Conservation (phyloP, 768 basidiomycete species). For the Auriculariales sp. region DNA sequence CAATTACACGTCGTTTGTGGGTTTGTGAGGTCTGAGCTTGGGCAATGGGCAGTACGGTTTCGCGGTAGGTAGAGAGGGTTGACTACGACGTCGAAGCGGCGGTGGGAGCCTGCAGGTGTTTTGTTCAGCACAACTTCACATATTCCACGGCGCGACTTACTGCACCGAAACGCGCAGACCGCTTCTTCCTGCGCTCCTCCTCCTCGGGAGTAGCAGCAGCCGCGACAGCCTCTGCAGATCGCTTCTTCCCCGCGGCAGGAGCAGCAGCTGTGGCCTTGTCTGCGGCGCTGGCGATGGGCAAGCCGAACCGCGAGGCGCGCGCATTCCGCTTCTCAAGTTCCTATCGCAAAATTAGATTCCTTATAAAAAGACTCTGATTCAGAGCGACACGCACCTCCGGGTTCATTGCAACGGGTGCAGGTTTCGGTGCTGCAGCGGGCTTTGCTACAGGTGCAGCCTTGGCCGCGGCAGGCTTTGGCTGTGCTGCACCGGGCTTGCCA, state of each 20-base stretch:
- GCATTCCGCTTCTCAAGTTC: slow-evolving; percentile 33
- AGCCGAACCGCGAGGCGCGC: slow-evolving; percentile 44
- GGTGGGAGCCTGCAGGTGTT: too few species aligned
- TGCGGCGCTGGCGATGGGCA: slow-evolving; percentile 3
- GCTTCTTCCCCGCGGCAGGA: slow-evolving; percentile 13
- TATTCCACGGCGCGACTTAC: too few species aligned
- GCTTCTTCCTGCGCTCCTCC: slow-evolving; percentile 37
- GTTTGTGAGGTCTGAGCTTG: too few species aligned
- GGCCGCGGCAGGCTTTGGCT: slow-evolving; percentile 14
- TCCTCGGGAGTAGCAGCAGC: slow-evolving; percentile 46
- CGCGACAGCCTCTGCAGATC: slow-evolving; percentile 16
- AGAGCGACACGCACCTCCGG: slow-evolving; percentile 13
- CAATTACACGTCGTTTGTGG: too few species aligned
- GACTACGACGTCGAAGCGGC: too few species aligned
- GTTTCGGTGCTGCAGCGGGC: slow-evolving; percentile 9
- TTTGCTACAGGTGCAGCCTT: slow-evolving; percentile 7
- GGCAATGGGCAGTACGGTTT: too few species aligned
- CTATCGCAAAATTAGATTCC: slow-evolving; percentile 16
- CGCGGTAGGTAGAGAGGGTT: too few species aligned
- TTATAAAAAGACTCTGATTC: neutral
- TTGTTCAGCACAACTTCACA: too few species aligned
- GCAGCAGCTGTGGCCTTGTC: slow-evolving; percentile 16
- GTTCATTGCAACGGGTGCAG: slow-evolving; percentile 5
- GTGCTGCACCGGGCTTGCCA: slow-evolving; percentile 17
- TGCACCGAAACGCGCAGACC: slow-evolving; percentile 60